Conservation (phyloP, 768 basidiomycete species). For the Naematelia aurantialba region DNA sequence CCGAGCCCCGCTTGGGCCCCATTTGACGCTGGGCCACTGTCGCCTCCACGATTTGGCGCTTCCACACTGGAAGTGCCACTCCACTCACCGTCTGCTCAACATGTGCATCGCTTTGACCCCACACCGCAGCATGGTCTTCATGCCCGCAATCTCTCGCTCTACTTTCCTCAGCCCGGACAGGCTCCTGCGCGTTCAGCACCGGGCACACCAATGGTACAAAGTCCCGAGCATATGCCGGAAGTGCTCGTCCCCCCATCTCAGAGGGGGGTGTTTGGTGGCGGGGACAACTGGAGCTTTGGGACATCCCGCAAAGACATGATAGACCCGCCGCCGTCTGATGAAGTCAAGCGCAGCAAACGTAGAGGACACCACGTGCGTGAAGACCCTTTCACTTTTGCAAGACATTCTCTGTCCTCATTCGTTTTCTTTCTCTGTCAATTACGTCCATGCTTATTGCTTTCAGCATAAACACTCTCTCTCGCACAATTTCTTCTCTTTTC, state of each 20-base stretch:
- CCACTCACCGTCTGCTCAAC: slow-evolving; percentile 1
- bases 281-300: slow-evolving; percentile 53
- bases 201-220: slow-evolving; percentile 51
- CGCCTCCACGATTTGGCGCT: neutral
- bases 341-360: slow-evolving; percentile 37
- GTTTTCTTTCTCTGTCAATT: neutral
- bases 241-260: neutral
- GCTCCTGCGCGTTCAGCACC: slow-evolving; percentile 49
- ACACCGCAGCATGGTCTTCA: slow-evolving; percentile 57
- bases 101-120: slow-evolving; percentile 19
- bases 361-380: slow-evolving; percentile 49
- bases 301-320: slow-evolving; percentile 1
- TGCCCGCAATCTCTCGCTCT: slow-evolving; percentile 85
- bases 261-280: slow-evolving; percentile 55
- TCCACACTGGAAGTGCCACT: neutral
- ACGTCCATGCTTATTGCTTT: neutral
- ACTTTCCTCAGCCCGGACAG: slow-evolving; percentile 77
- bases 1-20: slow-evolving; percentile 18
- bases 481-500: slow-evolving; percentile 92
- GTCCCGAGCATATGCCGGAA: neutral
- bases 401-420: too few relatives aligned
- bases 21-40: slow-evolving; percentile 8
- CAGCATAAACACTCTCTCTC: slow-evolving; percentile 92
- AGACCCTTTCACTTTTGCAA: too few relatives aligned
- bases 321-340: slow-evolving; percentile 14